A percentile compares a stretch with the other conserved stretches of the same genome.
Evolutionary conservation across 2,329 filamentous ascomycete genomes (phyloP).

Genomic region (Verticillium albo-atrum): DNA sequence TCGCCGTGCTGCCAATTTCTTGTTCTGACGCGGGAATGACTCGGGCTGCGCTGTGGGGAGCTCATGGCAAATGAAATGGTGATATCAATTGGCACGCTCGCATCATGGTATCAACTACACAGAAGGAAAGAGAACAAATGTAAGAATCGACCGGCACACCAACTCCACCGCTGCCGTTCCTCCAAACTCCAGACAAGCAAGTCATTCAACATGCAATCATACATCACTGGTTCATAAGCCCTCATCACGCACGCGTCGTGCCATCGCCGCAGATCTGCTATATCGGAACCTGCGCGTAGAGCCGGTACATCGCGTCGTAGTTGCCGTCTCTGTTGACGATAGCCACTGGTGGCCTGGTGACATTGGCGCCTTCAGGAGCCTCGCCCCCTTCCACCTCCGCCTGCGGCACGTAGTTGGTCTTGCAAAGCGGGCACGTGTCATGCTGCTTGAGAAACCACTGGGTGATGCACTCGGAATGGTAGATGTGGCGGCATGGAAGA

Average conservation of each 20-base stretch:
- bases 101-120: neutral
- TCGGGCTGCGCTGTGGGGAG: neutral
- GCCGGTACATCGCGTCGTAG: neutral
- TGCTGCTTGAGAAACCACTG: conserved; percentile 13
- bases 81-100: neutral
- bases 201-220: neutral
- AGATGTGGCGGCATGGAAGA: conserved; percentile 12
- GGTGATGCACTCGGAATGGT: conserved; percentile 12
- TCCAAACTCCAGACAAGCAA: neutral
- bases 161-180: neutral
- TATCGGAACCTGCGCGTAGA: neutral
- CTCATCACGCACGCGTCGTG: neutral
- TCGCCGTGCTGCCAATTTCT: neutral
- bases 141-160: neutral
- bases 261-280: too few species aligned
- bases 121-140: neutral
- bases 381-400: neutral
- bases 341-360: neutral
- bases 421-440: conserved; percentile 14
- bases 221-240: neutral
- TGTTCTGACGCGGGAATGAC: neutral
- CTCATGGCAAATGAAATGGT: neutral
- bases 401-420: conserved; percentile 1
- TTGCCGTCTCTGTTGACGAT: neutral
- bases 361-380: neutral